Evolutionary conservation across 352 stramenopile genomes (phyloP).

Genomic region (Globisporangium nagaii): DNA sequence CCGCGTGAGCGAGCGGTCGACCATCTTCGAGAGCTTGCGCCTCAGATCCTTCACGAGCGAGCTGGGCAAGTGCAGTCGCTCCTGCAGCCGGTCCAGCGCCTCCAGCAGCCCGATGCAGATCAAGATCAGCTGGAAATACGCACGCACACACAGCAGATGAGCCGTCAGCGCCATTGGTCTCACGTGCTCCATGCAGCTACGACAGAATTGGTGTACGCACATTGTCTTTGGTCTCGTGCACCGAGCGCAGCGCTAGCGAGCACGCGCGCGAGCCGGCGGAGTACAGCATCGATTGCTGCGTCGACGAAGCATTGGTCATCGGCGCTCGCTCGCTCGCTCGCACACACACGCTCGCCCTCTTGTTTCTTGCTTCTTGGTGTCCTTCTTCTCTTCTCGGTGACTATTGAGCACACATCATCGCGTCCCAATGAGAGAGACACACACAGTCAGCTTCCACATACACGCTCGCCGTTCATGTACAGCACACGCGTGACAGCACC

Average conservation of each 20-base stretch:
- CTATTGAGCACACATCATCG: too few relatives aligned
- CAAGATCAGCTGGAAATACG: conserved; percentile 70
- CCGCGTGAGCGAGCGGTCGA: conserved; percentile 38
- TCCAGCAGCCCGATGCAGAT: conserved; percentile 75
- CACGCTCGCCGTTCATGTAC: too few relatives aligned
- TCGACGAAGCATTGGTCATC: conserved; percentile 9
- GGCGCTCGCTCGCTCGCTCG: conserved; percentile 1
- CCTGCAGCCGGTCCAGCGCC: conserved; percentile 67
- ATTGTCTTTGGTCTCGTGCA: conserved; percentile 70
- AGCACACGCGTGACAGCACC: too few relatives aligned
- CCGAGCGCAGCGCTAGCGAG: conserved; percentile 53
- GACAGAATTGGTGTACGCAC: conserved; percentile 18
- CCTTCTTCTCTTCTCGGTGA: too few relatives aligned
- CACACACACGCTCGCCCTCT: neutral
- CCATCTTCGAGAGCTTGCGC: conserved; percentile 57
- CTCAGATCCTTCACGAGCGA: conserved; percentile 74
- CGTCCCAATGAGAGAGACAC: too few relatives aligned
- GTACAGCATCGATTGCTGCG: conserved; percentile 19
- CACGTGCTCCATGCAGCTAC: too few relatives aligned
- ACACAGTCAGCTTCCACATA: too few relatives aligned
- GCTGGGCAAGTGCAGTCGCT: conserved; percentile 58
- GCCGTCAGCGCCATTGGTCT: too few relatives aligned
- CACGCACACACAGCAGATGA: too few relatives aligned
- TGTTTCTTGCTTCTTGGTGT: neutral
- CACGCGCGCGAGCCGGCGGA: conserved; percentile 37